Evolutionary conservation across 1,284 basidiomycete genomes (phyloP), one percentile per base, ranked within the genome.

Genomic region (Stygiomarasmius scandens): DNA sequence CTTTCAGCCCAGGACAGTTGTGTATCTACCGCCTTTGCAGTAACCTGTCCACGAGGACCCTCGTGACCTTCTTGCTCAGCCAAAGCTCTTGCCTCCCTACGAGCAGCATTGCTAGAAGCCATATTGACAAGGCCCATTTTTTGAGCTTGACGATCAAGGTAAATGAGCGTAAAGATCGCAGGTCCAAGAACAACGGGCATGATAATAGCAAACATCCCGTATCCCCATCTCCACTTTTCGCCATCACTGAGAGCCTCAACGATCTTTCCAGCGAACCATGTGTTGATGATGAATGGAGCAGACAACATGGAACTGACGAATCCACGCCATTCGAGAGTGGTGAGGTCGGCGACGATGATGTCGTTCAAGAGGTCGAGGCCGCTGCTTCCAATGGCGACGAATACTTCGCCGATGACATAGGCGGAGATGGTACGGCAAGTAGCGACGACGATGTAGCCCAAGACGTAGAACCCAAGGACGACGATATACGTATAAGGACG

Each of bases 181-280:
- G 60, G 60, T 20, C 49, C 60, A 3, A 68, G 57, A 12, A 64
- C 65, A 29, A 63, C 60, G 41, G 59, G 60, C 50, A 63, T 58
- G 43, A 63, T 57, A 11, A 68, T 55, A 5, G 64, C 65, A 52
- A 67, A 68, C 58, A 68, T 68, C 22, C 64, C 66, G 52, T 68
- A 68, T 23, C 67, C 67, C 64, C 66, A 68, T 59, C 67, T 59
- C 67, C 67, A 68, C 47, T 61, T 52, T 29, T 58, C 59, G 5
- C 54, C 59, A 12, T 48, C 54, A 23, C 53, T 57, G 16, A 63
- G 43, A 36, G 58, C 61, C 6, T 49, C 49, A 5, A 61, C 59
- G 25, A 64, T 61, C 25, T 59, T 52, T 16, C 54, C 59, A 19
- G 63, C 53, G 44, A 61, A 57, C 53, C 51, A 63, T 36, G 62